Base-by-base conservation (phyloP, 2,329 filamentous ascomycete species). In the Nannizziopsis barbatae region DNA sequence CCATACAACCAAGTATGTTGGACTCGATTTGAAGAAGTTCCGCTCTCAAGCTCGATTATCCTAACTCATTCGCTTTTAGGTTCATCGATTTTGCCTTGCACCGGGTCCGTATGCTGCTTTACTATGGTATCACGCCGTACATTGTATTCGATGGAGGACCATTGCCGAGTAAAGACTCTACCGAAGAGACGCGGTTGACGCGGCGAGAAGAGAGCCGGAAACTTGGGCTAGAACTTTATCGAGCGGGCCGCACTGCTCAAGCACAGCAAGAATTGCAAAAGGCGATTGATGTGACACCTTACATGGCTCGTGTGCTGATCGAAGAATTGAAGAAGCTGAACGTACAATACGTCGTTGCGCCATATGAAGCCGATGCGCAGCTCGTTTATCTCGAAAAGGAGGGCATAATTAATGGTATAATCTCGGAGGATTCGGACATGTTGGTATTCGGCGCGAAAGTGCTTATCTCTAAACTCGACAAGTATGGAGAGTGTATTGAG, bases 341-440 rank as follows among this genome's bases (percentile, higher is more conserved):
- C 35, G 76, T 98, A 12, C 77, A 86, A 50, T 96, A 95, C 62
- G 75, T 98, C 48, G 93, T 98, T 14, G 92, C 92, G 0, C 92
- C 92, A 0, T 98, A 95, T 67, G 92, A 98, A 71, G 92, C 92
- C 41, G 92, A 98, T 65, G 83, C 90, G n/a, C 90, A 98, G 65
- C 75, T 98, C 58, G 89, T 88, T 20, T 98, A 96, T 62, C 75
- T 98, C 33, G 92, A 98, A 67, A 81, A 81, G 43, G 78, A 86
- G 51, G 90, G 90, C 1, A 71, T 89, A 44, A 84, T 95, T 57
- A 72, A 82, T 56, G 93, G 87, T 20, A 94, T 98, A 54, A 71
- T 98, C 32, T 95, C 92, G 0, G 92, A 98, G 63, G 92, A 98
- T 64, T 98, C 92, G 0, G 92, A 98, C 68, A 73, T 98, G 49